Conservation (phyloP, 768 basidiomycete genomes). For the Pisolithus microcarpus region DNA sequence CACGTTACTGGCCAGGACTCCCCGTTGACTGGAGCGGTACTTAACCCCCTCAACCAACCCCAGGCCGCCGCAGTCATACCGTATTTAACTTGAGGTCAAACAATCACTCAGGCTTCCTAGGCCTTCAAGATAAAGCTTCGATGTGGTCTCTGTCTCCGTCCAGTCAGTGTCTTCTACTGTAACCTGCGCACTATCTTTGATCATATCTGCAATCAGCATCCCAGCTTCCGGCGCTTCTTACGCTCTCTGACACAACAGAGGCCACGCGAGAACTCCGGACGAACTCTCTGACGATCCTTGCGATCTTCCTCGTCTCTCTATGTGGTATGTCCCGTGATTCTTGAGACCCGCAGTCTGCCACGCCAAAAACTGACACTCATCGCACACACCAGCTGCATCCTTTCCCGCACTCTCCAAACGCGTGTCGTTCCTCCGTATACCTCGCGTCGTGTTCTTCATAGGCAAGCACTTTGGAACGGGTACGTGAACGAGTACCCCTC, state of each 20-base stretch:
- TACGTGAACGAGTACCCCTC: conserved; percentile 12
- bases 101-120: no score
- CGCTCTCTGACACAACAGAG: no score
- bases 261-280: no score
- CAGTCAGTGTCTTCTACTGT: no score
- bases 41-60: no score
- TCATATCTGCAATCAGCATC: no score
- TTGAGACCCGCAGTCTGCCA: background rate
- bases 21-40: no score
- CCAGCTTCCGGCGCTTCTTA: background rate
- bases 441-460: conserved; percentile 68
- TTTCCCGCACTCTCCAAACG: conserved; percentile 62
- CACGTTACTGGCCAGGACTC: no score
- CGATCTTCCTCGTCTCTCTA: conserved; percentile 56
- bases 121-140: background rate
- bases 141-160: background rate
- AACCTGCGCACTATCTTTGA: no score
- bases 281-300: conserved; percentile 32
- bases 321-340: conserved; percentile 40
- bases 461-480: conserved; percentile 85
- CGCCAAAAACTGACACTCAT: background rate
- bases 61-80: no score
- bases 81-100: no score
- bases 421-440: conserved; percentile 49
- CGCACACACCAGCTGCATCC: conserved; percentile 48